A percentile compares a stretch with the other conserved stretches of the same genome.
Conservation (phyloP, 768 basidiomycete species). For the Leccinellum luteum region DNA sequence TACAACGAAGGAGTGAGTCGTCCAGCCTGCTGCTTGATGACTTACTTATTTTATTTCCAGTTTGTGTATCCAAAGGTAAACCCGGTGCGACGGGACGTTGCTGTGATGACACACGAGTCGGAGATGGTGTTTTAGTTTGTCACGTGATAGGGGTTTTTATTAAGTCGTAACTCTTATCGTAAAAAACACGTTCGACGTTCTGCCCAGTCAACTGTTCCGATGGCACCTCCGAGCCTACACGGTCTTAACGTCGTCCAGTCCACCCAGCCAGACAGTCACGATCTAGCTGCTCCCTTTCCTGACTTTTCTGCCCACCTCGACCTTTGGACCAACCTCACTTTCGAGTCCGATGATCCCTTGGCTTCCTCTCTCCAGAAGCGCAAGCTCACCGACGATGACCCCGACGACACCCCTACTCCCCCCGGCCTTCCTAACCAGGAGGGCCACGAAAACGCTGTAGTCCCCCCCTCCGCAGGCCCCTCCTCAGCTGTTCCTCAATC, state of each 20-base stretch:
- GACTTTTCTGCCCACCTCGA: slow-evolving; percentile 77
- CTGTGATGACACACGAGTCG: slow-evolving; percentile 83
- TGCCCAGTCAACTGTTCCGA: slow-evolving; percentile 19
- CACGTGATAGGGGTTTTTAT: slow-evolving; percentile 12
- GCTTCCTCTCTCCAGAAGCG: slow-evolving; percentile 34
- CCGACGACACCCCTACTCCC: slow-evolving; percentile 23
- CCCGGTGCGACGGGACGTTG: slow-evolving; percentile 71
- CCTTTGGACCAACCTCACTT: slow-evolving; percentile 80
- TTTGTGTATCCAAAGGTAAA: slow-evolving; percentile 83
- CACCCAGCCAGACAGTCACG: slow-evolving; percentile 41
- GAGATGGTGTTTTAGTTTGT: slow-evolving; percentile 48
- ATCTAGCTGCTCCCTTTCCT: slow-evolving; percentile 63
- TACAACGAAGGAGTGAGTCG: slow-evolving; percentile 72
- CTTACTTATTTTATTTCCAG: slow-evolving; percentile 35
- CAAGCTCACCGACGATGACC: slow-evolving; percentile 31
- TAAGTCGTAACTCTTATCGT: slow-evolving; percentile 10
- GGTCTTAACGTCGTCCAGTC: slow-evolving; percentile 81
- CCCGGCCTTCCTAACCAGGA: slow-evolving; percentile 42
- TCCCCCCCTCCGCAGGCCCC: slow-evolving; percentile 42
- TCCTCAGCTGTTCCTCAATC: slow-evolving; percentile 26
- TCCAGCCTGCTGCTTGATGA: not conserved
- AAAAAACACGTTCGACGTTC: not conserved
- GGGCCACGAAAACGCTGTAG: slow-evolving; percentile 54
- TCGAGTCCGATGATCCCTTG: slow-evolving; percentile 73
- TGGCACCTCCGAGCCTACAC: slow-evolving; percentile 65